Base-by-base conservation (phyloP, 176 grass and related monocot species). In the Rhipidocladum racemiflorum region DNA sequence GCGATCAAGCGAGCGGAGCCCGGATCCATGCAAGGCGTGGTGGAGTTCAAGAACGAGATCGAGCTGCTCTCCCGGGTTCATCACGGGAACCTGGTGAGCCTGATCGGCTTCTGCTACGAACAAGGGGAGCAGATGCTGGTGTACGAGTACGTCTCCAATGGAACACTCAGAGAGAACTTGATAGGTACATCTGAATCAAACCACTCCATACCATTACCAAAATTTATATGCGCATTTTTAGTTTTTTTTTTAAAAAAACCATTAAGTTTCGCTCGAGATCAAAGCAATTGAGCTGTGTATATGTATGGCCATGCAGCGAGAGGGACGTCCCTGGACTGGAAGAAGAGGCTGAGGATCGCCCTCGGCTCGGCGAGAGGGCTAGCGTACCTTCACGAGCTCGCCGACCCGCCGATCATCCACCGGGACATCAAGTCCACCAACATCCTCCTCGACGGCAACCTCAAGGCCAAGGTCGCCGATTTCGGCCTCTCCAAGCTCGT, bases 41-140 rank as follows among this genome's bases (percentile, higher is more conserved):
- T 65, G 14, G 91, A 97, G 68, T 97, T 97, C 77, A 94, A 88
- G 74, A 92, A 84, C 39, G 94, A 94, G 83, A 94, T 97, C 25
- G 94, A 97, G 87, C 68, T 94, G 72, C 76, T 94, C 1, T 92
- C 91, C 48, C 79, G 94, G 77, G 89, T 97, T 18, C 94, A 97
- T 64, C 94, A 97, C 78, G 83, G 77, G 80, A 97, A 94, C 50
- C 79, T 97, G 51, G 91, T 97, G 28, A 75, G 82, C 27, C 85
- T 97, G 39, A 87, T 97, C 0, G 94, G 94, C 12, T 97, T 94
- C 85, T 97, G 94, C 90, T 85, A 85, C 57, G 82, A 93, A 16
- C 86, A 97, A 74, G 89, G 85, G 1, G 94, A 97, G 69, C 87
- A 91, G 87, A 89, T 92, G 79, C 72, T 97, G 46, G 91, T 97